Conservation (phyloP, 129 eudicot genomes). For the Flaveria robusta region DNA sequence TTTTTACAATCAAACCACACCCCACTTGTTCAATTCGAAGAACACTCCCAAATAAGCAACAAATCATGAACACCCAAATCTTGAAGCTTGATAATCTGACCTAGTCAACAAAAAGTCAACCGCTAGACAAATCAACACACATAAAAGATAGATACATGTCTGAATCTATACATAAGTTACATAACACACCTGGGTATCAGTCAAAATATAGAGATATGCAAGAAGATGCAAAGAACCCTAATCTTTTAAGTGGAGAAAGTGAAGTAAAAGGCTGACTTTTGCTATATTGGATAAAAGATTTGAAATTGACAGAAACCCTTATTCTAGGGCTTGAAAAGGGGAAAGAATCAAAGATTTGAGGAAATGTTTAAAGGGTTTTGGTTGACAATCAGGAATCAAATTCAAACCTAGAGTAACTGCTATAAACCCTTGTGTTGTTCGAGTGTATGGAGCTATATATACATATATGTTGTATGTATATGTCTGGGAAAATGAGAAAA, state of each 20-base stretch:
- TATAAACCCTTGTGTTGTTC: conserved; percentile 34
- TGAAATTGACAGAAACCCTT: conserved; percentile 32
- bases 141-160: neutral
- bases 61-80: conserved; percentile 35
- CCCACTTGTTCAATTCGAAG: conserved; percentile 29
- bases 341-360: conserved; percentile 12
- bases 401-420: conserved; percentile 32
- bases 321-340: conserved; percentile 25
- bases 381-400: conserved; percentile 33
- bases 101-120: conserved; percentile 42
- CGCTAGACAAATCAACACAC: conserved; percentile 17
- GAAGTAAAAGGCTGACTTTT: conserved; percentile 27
- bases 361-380: conserved; percentile 26
- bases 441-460: conserved; percentile 42
- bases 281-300: conserved; percentile 30
- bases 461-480: conserved; percentile 18
- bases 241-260: conserved; percentile 27
- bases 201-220: conserved; percentile 5
- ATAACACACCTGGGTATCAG: conserved; percentile 18
- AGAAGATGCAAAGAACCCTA: conserved; percentile 25
- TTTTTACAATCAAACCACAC: conserved; percentile 35
- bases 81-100: conserved; percentile 31
- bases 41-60: neutral
- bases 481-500: conserved; percentile 42
- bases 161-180: no score